A percentile compares a stretch with the other conserved stretches of the same genome.
phyloP scores from a whole-genome alignment of 805 yeast species.

The Lachancea fermentati region DNA sequence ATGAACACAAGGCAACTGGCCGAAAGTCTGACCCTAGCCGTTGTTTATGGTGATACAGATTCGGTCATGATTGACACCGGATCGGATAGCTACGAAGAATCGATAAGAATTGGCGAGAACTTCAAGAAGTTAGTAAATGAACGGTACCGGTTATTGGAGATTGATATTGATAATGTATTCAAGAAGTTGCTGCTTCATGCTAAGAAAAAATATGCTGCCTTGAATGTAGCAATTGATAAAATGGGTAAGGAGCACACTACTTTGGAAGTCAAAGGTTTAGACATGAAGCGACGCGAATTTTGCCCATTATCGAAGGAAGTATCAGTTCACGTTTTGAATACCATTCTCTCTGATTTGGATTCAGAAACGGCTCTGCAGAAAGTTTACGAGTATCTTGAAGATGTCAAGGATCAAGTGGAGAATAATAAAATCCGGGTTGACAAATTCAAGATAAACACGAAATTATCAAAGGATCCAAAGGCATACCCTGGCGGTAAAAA shows the following conservation, averaged over 20 bases:
- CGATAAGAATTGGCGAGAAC: slow-evolving; percentile 74
- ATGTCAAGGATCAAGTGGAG: slow-evolving; percentile 50
- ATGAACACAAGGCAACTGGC: slow-evolving; percentile 92
- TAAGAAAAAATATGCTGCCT: slow-evolving; percentile 97
- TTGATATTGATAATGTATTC: slow-evolving; percentile 92
- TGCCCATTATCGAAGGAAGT: slow-evolving; percentile 89
- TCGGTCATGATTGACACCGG: slow-evolving; percentile 98
- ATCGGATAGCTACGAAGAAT: slow-evolving; percentile 59
- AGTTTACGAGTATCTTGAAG: slow-evolving; percentile 66
- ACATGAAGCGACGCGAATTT: slow-evolving; percentile 94
- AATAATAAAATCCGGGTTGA: slow-evolving; percentile 57
- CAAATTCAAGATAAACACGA: slow-evolving; percentile 77
- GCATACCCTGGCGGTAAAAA: slow-evolving; percentile 76
- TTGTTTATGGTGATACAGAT: slow-evolving; percentile 97
- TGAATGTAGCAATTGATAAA: slow-evolving; percentile 50
- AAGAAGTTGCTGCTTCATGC: slow-evolving; percentile 79
- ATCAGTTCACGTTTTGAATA: slow-evolving; percentile 67
- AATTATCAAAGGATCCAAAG: slow-evolving; percentile 80
- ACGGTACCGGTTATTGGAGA: slow-evolving; percentile 78
- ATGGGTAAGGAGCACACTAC: slow-evolving; percentile 51
- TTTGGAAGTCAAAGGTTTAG: slow-evolving; percentile 92
- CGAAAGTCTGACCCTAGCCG: slow-evolving; percentile 73
- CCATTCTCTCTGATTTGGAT: slow-evolving; percentile 65
- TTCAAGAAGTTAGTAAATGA: slow-evolving; percentile 85
- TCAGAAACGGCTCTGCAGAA: slow-evolving; percentile 70